phyloP scores from a whole-genome alignment of 805 yeast species.

The Saturnispora sekii region DNA sequence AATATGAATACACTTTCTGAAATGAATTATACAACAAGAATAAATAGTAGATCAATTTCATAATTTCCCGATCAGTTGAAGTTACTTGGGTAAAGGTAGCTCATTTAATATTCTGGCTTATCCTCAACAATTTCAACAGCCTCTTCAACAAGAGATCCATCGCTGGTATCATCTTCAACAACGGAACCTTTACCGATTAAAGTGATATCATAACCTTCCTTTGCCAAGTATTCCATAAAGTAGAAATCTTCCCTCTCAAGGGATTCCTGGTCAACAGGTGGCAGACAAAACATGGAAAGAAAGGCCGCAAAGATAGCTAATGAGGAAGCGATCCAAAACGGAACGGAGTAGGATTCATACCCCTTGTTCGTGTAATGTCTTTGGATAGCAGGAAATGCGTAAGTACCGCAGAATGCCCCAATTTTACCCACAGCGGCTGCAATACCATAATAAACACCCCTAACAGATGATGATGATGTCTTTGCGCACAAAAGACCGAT shows the following conservation, averaged over 20 bases:
- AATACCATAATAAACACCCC: constrained; percentile 86
- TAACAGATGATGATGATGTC: constrained; percentile 74
- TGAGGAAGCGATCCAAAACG: constrained; percentile 74
- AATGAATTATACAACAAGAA: too few species aligned
- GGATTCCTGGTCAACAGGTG: constrained; percentile 76
- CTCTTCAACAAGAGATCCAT: constrained; percentile 2
- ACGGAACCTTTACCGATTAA: constrained; percentile 38
- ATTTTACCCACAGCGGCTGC: constrained; percentile 89
- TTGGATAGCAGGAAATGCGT: constrained; percentile 76
- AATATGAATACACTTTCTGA: too few species aligned
- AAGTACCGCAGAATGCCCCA: constrained; percentile 89
- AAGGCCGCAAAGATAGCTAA: constrained; percentile 65
- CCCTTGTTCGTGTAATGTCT: constrained; percentile 45
- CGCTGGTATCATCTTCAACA: not conserved
- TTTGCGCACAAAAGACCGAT: constrained; percentile 83
- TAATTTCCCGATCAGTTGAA: too few species aligned
- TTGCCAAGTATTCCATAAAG: constrained; percentile 56
- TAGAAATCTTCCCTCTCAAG: constrained; percentile 66
- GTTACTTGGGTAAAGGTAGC: too few species aligned
- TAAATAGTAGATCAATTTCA: too few species aligned
- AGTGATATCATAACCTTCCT: constrained; percentile 60
- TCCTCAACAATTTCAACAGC: constrained; percentile 2
- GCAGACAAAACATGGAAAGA: constrained; percentile 61
- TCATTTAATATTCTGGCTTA: too few species aligned
- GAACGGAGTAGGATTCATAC: constrained; percentile 65